Conservation (phyloP, 2,329 filamentous ascomycete genomes). For the Bertia moriformis region DNA sequence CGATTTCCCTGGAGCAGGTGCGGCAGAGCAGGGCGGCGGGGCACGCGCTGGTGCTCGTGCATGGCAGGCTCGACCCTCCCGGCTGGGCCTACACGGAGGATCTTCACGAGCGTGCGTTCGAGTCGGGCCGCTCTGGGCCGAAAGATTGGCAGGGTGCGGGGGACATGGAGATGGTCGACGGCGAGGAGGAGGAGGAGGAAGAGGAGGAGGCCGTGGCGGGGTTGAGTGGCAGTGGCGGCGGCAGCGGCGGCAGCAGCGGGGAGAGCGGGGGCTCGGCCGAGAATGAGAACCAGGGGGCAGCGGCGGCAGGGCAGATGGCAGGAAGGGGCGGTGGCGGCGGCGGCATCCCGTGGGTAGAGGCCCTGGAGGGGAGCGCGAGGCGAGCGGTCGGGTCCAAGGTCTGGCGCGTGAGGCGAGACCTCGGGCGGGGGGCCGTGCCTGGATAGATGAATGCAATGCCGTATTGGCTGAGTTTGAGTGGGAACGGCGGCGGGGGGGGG, state of each 20-base stretch:
- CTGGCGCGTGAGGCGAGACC: slow-evolving; percentile 49
- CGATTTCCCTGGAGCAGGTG: slow-evolving; percentile 27
- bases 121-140: slow-evolving; percentile 4
- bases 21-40: slow-evolving; percentile 22
- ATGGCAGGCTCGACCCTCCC: slow-evolving; percentile 54
- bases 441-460: too few species aligned
- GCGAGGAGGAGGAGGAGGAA: slow-evolving; percentile 11
- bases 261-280: slow-evolving; percentile 10
- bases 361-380: slow-evolving; percentile 35
- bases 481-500: too few species aligned
- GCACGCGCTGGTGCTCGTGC: slow-evolving; percentile 43
- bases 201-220: slow-evolving; percentile 15
- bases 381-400: slow-evolving; percentile 41
- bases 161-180: slow-evolving; percentile 5
- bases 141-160: not conserved
- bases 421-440: too few species aligned
- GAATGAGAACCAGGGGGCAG: slow-evolving; percentile 11
- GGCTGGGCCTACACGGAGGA: slow-evolving; percentile 59
- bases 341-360: slow-evolving; percentile 43
- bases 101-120: slow-evolving; percentile 23
- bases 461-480: too few species aligned
- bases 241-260: slow-evolving; percentile 4
- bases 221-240: too few species aligned
- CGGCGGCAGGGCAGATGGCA: slow-evolving; percentile 6
- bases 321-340: too few species aligned